Evolutionary conservation across 176 grass and related monocot species (phyloP).

Genomic region (Rhipidocladum racemiflorum): DNA sequence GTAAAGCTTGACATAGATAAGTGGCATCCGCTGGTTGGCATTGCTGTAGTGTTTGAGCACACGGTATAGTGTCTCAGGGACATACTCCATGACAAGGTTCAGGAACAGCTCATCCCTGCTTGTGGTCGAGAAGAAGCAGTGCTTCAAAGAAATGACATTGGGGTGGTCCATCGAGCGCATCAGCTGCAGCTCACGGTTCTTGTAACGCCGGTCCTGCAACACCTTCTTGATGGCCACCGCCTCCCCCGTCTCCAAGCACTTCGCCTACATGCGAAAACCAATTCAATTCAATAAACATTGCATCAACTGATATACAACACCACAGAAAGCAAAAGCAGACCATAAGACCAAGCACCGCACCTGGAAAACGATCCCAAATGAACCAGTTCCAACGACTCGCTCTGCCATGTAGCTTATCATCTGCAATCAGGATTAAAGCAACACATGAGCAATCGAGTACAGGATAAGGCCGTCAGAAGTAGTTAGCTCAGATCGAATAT

Average conservation of each 20-base stretch:
- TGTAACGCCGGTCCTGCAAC: conserved; percentile 82
- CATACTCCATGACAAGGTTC: conserved; percentile 97
- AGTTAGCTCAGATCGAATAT: background rate
- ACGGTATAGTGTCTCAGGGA: conserved; percentile 84
- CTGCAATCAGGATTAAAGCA: conserved; percentile 20
- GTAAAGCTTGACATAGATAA: conserved; percentile 95
- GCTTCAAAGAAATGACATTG: conserved; percentile 91
- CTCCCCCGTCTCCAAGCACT: conserved; percentile 91
- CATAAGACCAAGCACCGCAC: conserved; percentile 8
- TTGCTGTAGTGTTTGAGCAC: conserved; percentile 98
- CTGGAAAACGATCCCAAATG: conserved; percentile 87
- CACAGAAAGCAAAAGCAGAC: background rate
- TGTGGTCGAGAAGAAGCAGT: conserved; percentile 97
- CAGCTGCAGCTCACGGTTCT: conserved; percentile 94
- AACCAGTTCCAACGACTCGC: conserved; percentile 67
- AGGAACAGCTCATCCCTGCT: conserved; percentile 85
- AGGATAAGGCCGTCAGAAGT: background rate
- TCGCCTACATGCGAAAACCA: conserved; percentile 50
- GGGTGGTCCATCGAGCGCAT: conserved; percentile 95
- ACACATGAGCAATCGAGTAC: background rate
- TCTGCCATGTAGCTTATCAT: conserved; percentile 88
- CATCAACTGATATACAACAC: background rate
- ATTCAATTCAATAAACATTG: background rate
- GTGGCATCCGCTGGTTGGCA: conserved; percentile 92
- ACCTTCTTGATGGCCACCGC: conserved; percentile 97